These are phyloP conservation scores for Serendipita vermifera DNA, from an alignment of 768 basidiomycete genomes.

Conservation along the genomic window DNA sequence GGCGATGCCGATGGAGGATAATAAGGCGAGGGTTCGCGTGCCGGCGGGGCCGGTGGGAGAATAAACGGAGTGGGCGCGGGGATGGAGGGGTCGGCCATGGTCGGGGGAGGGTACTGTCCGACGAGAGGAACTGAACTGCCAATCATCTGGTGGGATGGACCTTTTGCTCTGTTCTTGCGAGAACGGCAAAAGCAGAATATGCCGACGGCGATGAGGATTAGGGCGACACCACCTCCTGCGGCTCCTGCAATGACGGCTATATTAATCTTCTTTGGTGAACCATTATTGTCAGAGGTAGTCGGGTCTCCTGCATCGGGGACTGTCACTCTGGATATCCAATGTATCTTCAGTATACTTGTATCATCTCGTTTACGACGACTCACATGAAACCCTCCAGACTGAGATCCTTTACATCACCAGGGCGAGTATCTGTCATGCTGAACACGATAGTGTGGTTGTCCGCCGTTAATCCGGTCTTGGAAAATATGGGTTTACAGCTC, in stretches of 20 bases:
- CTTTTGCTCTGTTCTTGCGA: neutral
- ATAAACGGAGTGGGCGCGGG: neutral
- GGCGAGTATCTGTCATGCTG: neutral
- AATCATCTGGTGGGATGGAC: neutral
- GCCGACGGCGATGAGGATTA: neutral
- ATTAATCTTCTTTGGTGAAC: neutral
- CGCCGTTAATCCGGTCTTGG: neutral
- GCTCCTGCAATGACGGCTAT: neutral
- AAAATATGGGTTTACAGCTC: neutral
- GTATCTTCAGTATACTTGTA: too few relatives aligned
- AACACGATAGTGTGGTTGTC: constrained; percentile 1
- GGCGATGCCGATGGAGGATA: too few relatives aligned
- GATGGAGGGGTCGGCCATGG: neutral
- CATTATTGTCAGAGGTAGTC: neutral
- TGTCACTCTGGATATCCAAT: neutral
- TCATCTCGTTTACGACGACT: too few relatives aligned
- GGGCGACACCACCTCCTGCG: neutral
- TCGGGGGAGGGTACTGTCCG: neutral
- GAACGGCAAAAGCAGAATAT: neutral
- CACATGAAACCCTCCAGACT: constrained; percentile 4
- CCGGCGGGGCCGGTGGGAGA: too few relatives aligned
- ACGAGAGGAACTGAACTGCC: neutral
- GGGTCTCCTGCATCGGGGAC: neutral
- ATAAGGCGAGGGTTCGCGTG: too few relatives aligned
- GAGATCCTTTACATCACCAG: constrained; percentile 6